Conservation (phyloP, 225 moss, liverwort and hornwort species). For the Takakia lepidozioides region DNA sequence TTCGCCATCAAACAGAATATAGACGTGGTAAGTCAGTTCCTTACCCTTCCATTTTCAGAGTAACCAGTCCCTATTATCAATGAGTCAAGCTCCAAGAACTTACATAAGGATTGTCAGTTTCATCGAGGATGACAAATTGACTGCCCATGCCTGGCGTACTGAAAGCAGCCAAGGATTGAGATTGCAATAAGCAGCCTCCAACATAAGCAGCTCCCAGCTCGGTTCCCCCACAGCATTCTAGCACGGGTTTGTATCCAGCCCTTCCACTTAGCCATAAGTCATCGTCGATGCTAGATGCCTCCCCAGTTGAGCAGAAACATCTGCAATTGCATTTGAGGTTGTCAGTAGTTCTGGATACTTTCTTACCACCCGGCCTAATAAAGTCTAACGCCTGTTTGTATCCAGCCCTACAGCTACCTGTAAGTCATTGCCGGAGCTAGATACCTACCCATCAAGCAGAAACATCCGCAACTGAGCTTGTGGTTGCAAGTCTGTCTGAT, state of each 20-base stretch:
- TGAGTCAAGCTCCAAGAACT: too few relatives aligned
- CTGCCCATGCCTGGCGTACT: constrained; percentile 68
- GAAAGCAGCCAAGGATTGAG: constrained; percentile 46
- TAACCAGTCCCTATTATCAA: too few relatives aligned
- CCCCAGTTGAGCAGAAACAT: constrained; percentile 67
- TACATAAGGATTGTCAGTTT: constrained; percentile 31
- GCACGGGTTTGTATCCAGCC: constrained; percentile 55
- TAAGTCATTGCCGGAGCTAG: too few relatives aligned
- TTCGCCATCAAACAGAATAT: too few relatives aligned
- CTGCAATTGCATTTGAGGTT: constrained; percentile 13
- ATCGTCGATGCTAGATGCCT: constrained; percentile 54
- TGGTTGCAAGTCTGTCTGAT: too few relatives aligned
- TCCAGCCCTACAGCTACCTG: too few relatives aligned
- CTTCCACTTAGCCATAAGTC: constrained; percentile 54
- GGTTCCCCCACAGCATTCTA: constrained; percentile 70
- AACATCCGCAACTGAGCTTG: too few relatives aligned
- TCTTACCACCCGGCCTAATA: not conserved
- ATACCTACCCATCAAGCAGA: too few relatives aligned
- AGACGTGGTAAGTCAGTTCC: too few relatives aligned
- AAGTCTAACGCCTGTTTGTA: too few relatives aligned
- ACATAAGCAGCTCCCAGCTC: constrained; percentile 64
- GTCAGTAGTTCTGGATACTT: not conserved
- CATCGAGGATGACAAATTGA: constrained; percentile 43
- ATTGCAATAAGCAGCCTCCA: constrained; percentile 55
- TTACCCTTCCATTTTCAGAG: too few relatives aligned